A percentile compares a stretch with the other conserved stretches of the same genome.
These are phyloP conservation scores for Globisporangium yorkense DNA, from an alignment of 352 stramenopile species.

Conservation along the genomic window DNA sequence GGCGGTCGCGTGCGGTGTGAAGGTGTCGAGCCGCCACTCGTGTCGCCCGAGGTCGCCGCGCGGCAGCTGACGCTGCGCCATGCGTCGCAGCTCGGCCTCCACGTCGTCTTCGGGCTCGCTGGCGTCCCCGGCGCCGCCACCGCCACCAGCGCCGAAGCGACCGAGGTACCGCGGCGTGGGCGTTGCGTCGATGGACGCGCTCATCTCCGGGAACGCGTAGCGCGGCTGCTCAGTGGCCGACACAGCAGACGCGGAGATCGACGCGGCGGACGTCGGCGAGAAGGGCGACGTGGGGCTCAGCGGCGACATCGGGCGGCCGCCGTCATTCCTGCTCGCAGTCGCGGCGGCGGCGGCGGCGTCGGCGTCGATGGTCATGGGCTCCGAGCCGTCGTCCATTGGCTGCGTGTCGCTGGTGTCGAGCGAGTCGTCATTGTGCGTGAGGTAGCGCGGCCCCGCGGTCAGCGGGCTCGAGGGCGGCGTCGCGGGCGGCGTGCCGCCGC, in stretches of 20 bases:
- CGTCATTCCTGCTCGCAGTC: background rate
- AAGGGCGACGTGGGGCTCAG: slow-evolving; percentile 41
- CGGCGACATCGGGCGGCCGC: slow-evolving; percentile 19
- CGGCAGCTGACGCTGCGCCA: slow-evolving; percentile 72
- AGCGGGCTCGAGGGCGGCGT: slow-evolving; percentile 61
- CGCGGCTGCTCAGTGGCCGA: slow-evolving; percentile 72
- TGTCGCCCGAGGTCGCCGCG: slow-evolving; percentile 69
- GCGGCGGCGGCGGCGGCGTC: background rate
- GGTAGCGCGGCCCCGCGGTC: slow-evolving; percentile 27
- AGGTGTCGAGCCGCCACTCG: slow-evolving; percentile 72
- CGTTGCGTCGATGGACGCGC: slow-evolving; percentile 72
- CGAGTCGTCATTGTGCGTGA: slow-evolving; percentile 22
- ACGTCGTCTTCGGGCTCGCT: slow-evolving; percentile 61
- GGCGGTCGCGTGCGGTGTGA: slow-evolving; percentile 15
- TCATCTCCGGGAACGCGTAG: slow-evolving; percentile 74
- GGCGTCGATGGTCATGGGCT: slow-evolving; percentile 6
- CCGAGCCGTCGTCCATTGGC: slow-evolving; percentile 4
- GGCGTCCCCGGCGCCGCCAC: background rate
- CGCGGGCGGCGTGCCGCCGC: slow-evolving; percentile 34
- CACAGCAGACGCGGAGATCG: slow-evolving; percentile 72
- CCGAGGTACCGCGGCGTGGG: slow-evolving; percentile 73
- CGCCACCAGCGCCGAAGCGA: slow-evolving; percentile 22
- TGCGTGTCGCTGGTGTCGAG: slow-evolving; percentile 4
- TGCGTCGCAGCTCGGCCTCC: slow-evolving; percentile 66
- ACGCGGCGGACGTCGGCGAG: slow-evolving; percentile 64